Percentiles rank a stretch among this genome's conserved stretches.
Evolutionary conservation across 2,329 filamentous ascomycete genomes (phyloP).

Genomic region (Juglanconis oblonga): DNA sequence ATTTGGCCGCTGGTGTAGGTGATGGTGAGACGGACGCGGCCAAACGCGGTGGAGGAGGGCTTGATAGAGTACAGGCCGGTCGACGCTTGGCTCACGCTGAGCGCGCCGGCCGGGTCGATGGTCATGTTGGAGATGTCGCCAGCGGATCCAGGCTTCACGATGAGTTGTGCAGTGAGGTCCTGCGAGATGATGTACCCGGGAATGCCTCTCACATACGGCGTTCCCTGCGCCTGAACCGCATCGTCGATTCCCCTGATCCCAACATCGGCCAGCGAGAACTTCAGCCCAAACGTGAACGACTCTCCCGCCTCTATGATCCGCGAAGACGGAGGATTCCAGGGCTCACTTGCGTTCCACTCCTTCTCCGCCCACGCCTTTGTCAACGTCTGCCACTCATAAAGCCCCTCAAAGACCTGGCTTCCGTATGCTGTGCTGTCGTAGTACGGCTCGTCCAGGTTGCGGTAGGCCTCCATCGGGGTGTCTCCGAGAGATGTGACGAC

Average conservation of each 20-base stretch:
- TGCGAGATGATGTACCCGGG: slow-evolving; percentile 53
- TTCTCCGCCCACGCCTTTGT: slow-evolving; percentile 53
- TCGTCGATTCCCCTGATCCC: slow-evolving; percentile 47
- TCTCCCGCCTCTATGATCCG: slow-evolving; percentile 41
- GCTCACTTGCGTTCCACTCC: slow-evolving; percentile 48
- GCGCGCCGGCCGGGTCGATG: slow-evolving; percentile 34
- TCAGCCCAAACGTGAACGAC: slow-evolving; percentile 45
- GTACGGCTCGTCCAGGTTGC: slow-evolving; percentile 45
- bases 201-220: slow-evolving; percentile 48
- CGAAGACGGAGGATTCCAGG: slow-evolving; percentile 56
- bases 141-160: slow-evolving; percentile 37
- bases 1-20: slow-evolving; percentile 43
- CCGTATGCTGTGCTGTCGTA: slow-evolving; percentile 40
- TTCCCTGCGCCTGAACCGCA: slow-evolving; percentile 38
- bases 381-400: slow-evolving; percentile 59
- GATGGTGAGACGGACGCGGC: slow-evolving; percentile 46
- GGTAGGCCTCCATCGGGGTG: slow-evolving; percentile 51
- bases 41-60: slow-evolving; percentile 43
- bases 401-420: slow-evolving; percentile 57
- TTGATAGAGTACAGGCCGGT: slow-evolving; percentile 39
- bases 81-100: slow-evolving; percentile 31
- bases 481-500: slow-evolving; percentile 50
- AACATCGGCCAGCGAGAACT: slow-evolving; percentile 44
- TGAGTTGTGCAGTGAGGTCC: slow-evolving; percentile 44
- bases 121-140: slow-evolving; percentile 38